Percentiles rank a stretch among this genome's conserved stretches.
Conservation (phyloP, 495 filamentous ascomycete species). For the Penicillium fimorum region DNA sequence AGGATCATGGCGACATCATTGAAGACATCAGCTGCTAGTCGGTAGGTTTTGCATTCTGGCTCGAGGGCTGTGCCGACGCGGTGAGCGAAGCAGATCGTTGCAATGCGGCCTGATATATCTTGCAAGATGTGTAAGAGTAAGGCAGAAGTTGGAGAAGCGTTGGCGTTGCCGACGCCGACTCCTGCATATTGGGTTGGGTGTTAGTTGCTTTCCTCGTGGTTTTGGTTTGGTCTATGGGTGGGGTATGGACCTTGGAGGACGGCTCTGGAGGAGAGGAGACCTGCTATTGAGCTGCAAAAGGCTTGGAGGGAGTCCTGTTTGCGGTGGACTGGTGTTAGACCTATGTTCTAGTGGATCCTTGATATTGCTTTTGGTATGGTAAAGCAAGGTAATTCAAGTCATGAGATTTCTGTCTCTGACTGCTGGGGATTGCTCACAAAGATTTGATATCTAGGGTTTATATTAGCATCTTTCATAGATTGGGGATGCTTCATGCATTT, state of each 20-base stretch:
- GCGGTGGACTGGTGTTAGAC: not conserved
- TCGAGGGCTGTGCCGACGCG: slow-evolving; percentile 82
- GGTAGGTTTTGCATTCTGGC: slow-evolving; percentile 92
- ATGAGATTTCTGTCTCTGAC: not conserved
- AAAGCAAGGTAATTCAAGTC: not conserved
- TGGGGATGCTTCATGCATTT: not conserved
- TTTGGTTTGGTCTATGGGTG: slow-evolving; percentile 2
- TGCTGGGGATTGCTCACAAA: slow-evolving; percentile 33
- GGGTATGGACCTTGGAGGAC: slow-evolving; percentile 70
- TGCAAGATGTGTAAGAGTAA: slow-evolving; percentile 83
- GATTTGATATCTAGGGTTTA: slow-evolving; percentile 64
- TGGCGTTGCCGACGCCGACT: slow-evolving; percentile 85
- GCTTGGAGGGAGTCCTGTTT: slow-evolving; percentile 90
- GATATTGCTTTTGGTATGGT: not conserved
- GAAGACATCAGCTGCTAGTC: slow-evolving; percentile 86
- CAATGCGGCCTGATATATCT: slow-evolving; percentile 79
- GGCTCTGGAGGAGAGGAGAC: slow-evolving; percentile 81
- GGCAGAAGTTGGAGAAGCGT: slow-evolving; percentile 81
- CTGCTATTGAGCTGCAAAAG: slow-evolving; percentile 90
- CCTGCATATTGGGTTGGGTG: slow-evolving; percentile 41
- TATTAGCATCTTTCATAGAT: slow-evolving; percentile 10
- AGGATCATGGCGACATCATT: slow-evolving; percentile 90
- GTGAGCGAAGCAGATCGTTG: slow-evolving; percentile 90
- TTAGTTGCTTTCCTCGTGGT: not conserved
- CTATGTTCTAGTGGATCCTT: not conserved